Evolutionary conservation across 2,329 filamentous ascomycete species (phyloP).

Genomic region (Aureobasidium musti): DNA sequence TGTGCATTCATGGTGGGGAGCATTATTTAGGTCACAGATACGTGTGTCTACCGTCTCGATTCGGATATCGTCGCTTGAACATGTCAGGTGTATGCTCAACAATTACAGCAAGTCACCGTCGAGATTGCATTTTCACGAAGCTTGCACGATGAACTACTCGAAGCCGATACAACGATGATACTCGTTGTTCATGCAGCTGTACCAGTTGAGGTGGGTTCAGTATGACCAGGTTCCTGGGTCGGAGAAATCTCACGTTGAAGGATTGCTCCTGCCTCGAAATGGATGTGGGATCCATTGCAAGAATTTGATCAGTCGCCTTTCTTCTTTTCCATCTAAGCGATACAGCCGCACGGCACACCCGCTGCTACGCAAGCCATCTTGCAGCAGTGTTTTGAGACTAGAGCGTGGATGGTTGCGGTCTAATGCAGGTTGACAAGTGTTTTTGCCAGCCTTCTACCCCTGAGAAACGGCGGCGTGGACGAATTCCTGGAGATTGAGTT

Average conservation of each 20-base stretch:
- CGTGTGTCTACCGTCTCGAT: not conserved
- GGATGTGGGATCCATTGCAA: not conserved
- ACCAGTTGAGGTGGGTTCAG: not conserved
- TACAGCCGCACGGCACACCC: constrained; percentile 9
- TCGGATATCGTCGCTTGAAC: not conserved
- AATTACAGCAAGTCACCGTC: not conserved
- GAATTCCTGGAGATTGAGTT: constrained; percentile 1
- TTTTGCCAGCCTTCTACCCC: constrained; percentile 21
- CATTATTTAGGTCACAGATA: not conserved
- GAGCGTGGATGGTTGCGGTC: not conserved
- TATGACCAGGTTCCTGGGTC: constrained; percentile 16
- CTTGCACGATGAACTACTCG: not conserved
- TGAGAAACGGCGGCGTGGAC: constrained; percentile 24
- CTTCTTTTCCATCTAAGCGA: constrained; percentile 3
- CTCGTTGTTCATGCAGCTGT: constrained; percentile 14
- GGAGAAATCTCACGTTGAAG: not conserved
- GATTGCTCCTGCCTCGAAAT: constrained; percentile 4
- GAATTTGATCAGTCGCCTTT: not conserved
- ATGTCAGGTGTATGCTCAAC: not conserved
- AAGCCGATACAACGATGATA: not conserved
- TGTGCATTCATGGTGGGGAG: not conserved
- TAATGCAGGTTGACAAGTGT: constrained; percentile 25
- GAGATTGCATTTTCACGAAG: not conserved
- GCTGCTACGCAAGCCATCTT: constrained; percentile 23
- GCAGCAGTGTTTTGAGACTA: constrained; percentile 15